These are phyloP conservation scores for Vitis hybrid DNA, from an alignment of 177 flowering plant genomes.

Conservation along the genomic window DNA sequence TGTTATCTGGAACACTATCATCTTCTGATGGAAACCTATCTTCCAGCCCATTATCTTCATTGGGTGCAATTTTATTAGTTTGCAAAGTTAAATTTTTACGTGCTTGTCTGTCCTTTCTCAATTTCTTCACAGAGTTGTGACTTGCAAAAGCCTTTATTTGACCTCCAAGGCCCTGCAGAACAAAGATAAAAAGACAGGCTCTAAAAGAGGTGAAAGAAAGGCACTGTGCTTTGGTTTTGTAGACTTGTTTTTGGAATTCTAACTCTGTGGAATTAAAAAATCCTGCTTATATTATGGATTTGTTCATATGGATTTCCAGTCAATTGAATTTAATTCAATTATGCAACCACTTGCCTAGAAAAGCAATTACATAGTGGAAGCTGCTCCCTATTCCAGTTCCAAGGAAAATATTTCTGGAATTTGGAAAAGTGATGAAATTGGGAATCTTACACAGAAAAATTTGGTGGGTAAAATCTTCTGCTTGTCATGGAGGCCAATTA, in stretches of 20 bases:
- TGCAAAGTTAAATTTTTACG: conserved; percentile 15
- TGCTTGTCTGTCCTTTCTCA: conserved; percentile 24
- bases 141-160: conserved; percentile 38
- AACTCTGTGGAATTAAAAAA: no score
- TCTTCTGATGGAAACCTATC: conserved; percentile 15
- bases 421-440: background rate
- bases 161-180: conserved; percentile 31
- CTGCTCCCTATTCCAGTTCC: no score
- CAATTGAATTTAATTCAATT: no score
- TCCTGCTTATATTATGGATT: no score
- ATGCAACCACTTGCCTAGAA: no score
- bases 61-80: conserved; percentile 8
- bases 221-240: no score
- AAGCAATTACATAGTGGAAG: no score
- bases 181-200: background rate
- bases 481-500: conserved; percentile 8
- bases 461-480: conserved; percentile 15
- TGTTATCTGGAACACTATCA: conserved; percentile 20
- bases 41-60: conserved; percentile 19
- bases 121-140: conserved; percentile 38
- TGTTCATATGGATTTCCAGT: no score
- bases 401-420: no score
- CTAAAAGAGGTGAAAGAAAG: no score
- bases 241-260: no score
- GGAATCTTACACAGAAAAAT: conserved; percentile 30